Evolutionary conservation across 768 basidiomycete species (phyloP).

Genomic region (Suillus weaverae): DNA sequence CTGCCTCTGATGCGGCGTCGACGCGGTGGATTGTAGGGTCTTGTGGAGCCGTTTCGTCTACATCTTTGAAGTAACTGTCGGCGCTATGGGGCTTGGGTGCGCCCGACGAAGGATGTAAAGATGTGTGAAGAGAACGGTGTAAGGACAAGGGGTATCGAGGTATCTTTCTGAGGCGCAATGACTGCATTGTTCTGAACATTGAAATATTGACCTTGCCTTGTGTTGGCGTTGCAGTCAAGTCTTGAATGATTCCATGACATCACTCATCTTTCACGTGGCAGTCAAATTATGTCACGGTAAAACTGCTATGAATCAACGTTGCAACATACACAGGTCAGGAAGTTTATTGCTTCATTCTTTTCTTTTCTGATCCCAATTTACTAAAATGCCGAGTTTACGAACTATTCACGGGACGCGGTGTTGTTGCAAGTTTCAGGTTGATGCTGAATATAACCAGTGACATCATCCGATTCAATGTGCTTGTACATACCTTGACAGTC

Average conservation of each 20-base stretch:
- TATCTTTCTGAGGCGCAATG: background rate
- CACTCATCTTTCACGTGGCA: background rate
- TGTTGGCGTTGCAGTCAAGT: background rate
- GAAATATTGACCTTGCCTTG: background rate
- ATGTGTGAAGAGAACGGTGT: background rate
- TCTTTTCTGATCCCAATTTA: background rate
- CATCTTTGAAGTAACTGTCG: slow-evolving; percentile 50
- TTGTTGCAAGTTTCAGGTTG: background rate
- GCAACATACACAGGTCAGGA: background rate
- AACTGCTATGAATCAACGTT: background rate
- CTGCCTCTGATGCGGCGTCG: slow-evolving; percentile 43
- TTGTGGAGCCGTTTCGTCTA: slow-evolving; percentile 43
- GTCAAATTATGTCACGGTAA: background rate
- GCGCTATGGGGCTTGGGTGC: slow-evolving; percentile 27
- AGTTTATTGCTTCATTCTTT: background rate
- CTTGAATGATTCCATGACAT: background rate
- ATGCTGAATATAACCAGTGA: background rate
- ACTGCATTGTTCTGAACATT: background rate
- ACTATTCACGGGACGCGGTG: background rate
- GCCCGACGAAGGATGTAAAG: background rate
- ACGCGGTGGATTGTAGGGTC: slow-evolving; percentile 47
- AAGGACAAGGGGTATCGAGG: background rate
- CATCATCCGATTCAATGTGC: background rate
- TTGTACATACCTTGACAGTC: background rate
- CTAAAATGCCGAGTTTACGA: background rate